Evolutionary conservation across 2,329 filamentous ascomycete genomes (phyloP).

Genomic region (Tolypocladium tropicale): DNA sequence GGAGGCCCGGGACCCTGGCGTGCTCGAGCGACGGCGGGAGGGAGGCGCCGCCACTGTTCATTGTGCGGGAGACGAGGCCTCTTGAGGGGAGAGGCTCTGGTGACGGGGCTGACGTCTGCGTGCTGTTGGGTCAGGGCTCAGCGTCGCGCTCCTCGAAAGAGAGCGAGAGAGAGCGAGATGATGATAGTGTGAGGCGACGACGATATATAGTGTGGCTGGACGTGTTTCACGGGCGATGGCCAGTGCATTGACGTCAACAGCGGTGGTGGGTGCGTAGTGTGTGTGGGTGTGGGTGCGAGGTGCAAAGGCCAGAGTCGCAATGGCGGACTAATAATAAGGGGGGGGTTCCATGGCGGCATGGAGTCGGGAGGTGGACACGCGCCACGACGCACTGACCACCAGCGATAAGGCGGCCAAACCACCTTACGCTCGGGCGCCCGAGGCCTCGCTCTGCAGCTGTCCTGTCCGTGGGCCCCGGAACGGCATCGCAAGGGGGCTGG

Average conservation of each 20-base stretch:
- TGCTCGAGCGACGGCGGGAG: slow-evolving; percentile 41
- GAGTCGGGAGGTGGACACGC: not conserved
- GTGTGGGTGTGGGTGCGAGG: not conserved
- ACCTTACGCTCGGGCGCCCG: no score
- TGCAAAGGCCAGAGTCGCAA: not conserved
- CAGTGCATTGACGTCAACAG: not conserved
- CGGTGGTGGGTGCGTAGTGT: no score
- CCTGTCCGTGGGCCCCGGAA: not conserved
- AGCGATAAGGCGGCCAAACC: not conserved
- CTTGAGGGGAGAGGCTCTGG: not conserved
- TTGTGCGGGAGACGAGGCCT: not conserved
- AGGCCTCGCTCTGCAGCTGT: not conserved
- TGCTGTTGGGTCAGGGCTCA: not conserved
- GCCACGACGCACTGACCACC: not conserved
- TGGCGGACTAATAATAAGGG: no score
- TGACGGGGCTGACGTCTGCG: not conserved
- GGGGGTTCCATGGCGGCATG: not conserved
- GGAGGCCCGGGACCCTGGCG: slow-evolving; percentile 43
- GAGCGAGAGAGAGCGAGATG: no score
- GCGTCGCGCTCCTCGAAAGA: not conserved
- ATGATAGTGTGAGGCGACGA: not conserved
- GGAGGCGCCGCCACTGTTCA: slow-evolving; percentile 6
- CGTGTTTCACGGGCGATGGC: not conserved
- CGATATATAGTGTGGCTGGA: not conserved
- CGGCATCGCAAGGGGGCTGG: no score